phyloP scores from a whole-genome alignment of 352 stramenopile genomes.

The Thalassiosira hispida region DNA sequence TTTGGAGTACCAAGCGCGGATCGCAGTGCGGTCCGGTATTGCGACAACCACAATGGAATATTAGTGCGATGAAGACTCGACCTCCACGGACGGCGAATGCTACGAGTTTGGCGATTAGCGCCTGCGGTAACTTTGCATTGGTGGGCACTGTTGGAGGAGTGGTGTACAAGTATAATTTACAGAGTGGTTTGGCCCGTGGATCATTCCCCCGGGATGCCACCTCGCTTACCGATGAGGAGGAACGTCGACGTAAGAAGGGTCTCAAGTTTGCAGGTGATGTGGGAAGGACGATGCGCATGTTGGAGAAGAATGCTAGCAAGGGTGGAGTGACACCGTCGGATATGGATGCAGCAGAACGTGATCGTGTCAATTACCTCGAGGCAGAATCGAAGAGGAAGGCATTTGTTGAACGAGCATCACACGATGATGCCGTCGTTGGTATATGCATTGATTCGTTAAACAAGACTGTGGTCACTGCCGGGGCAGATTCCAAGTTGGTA shows the following conservation, averaged over 20 bases:
- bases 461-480: slow-evolving; percentile 74
- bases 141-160: slow-evolving; percentile 91
- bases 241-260: slow-evolving; percentile 31
- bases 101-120: slow-evolving; percentile 85
- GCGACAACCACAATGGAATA: slow-evolving; percentile 81
- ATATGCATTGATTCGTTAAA: slow-evolving; percentile 81
- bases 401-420: slow-evolving; percentile 60
- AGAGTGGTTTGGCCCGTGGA: slow-evolving; percentile 91
- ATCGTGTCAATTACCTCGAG: slow-evolving; percentile 48
- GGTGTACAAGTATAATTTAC: slow-evolving; percentile 96
- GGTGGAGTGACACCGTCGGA: slow-evolving; percentile 66
- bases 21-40: slow-evolving; percentile 93
- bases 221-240: slow-evolving; percentile 35
- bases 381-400: slow-evolving; percentile 42
- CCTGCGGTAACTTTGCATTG: slow-evolving; percentile 94
- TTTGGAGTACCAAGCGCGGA: slow-evolving; percentile 92
- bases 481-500: slow-evolving; percentile 75
- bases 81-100: slow-evolving; percentile 75
- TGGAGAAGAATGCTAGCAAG: slow-evolving; percentile 76
- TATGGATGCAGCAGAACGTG: slow-evolving; percentile 69
- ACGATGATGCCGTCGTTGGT: slow-evolving; percentile 73
- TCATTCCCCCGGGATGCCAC: slow-evolving; percentile 86
- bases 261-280: slow-evolving; percentile 69
- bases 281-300: slow-evolving; percentile 69
- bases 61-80: slow-evolving; percentile 78